Percentiles rank a stretch among this genome's conserved stretches.
Evolutionary conservation across 306 rosid genomes (phyloP).

Genomic region (Cucurbita ficifolia): DNA sequence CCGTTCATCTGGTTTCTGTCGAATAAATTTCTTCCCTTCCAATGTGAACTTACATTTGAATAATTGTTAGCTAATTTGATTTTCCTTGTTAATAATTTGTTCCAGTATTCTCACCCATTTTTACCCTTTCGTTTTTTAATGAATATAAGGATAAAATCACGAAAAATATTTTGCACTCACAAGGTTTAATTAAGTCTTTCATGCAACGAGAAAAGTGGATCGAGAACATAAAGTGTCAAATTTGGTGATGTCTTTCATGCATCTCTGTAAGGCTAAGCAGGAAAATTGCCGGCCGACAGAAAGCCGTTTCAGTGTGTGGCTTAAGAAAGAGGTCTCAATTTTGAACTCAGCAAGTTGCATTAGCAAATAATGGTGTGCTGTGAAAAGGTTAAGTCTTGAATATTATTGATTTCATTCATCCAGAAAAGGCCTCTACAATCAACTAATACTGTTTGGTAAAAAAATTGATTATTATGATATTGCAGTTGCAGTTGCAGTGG

Average conservation of each 20-base stretch:
- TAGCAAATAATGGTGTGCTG: background rate
- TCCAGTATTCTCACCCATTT: background rate
- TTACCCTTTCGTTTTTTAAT: background rate
- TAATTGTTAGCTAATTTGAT: no score
- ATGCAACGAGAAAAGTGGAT: background rate
- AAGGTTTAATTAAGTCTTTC: background rate
- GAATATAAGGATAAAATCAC: background rate
- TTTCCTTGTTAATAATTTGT: no score
- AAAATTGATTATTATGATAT: background rate
- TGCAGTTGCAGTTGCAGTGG: no score
- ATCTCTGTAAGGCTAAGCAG: no score
- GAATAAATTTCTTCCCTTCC: background rate
- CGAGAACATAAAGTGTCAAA: conserved; percentile 7
- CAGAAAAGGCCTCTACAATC: background rate
- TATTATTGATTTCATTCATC: background rate
- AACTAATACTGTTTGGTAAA: background rate
- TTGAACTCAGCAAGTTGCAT: background rate
- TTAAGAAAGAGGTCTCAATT: background rate
- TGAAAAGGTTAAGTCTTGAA: background rate
- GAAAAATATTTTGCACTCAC: background rate
- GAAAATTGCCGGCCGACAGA: background rate
- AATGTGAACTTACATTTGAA: background rate
- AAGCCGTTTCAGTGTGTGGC: background rate
- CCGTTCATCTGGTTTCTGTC: no score
- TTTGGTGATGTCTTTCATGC: background rate